Percentiles rank a stretch among this genome's conserved stretches.
Evolutionary conservation across 2,329 filamentous ascomycete genomes (phyloP).

Genomic region (Colletotrichum magnum): DNA sequence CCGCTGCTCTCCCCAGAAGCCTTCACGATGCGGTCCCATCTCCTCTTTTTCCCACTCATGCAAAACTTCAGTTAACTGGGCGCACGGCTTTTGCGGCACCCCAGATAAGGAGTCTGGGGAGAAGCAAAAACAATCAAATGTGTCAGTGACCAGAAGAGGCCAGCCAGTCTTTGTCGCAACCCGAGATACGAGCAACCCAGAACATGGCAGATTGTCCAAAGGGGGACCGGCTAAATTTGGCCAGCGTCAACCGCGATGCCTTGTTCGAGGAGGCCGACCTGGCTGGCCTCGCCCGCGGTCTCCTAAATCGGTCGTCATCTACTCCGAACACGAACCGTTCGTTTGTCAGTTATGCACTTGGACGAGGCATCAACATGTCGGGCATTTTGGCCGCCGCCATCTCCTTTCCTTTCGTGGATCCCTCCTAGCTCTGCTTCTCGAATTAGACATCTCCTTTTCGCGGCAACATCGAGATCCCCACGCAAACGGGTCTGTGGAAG

Average conservation of each 20-base stretch:
- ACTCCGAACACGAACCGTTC: background rate
- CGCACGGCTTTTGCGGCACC: conserved; percentile 27
- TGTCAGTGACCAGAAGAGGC: no score
- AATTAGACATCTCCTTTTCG: conserved; percentile 16
- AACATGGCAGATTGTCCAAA: background rate
- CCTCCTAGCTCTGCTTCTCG: background rate
- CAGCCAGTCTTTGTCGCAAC: background rate
- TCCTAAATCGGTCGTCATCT: background rate
- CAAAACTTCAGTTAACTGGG: conserved; percentile 22
- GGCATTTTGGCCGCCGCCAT: background rate
- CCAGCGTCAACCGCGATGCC: background rate
- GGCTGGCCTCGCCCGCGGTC: background rate
- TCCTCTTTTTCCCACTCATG: background rate
- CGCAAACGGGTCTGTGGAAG: background rate
- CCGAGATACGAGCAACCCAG: background rate
- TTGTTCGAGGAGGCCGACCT: background rate
- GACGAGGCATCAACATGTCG: background rate
- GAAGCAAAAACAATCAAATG: background rate
- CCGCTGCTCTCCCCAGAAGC: background rate
- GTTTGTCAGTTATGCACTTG: background rate
- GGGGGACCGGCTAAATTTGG: background rate
- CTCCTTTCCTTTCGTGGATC: background rate
- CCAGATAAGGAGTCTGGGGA: background rate
- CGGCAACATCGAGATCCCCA: background rate
- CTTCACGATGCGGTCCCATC: background rate